These are phyloP conservation scores for Cairneyella variabilis DNA, from an alignment of 495 filamentous ascomycete genomes.

Conservation along the genomic window DNA sequence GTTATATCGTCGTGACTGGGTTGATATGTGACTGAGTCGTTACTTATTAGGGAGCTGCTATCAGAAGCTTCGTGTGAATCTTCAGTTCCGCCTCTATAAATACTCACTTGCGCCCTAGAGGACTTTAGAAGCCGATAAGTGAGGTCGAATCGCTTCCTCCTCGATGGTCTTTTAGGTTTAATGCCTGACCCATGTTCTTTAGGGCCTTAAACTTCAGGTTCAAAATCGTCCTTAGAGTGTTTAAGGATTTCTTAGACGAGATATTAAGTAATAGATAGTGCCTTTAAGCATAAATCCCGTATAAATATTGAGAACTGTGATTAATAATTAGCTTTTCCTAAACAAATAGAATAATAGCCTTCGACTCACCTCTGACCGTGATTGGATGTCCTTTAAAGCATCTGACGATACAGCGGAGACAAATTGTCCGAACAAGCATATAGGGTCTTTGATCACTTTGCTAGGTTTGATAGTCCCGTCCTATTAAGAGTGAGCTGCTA, in stretches of 20 bases:
- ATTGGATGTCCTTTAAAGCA: not conserved
- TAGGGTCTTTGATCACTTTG: slow-evolving; percentile 10
- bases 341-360: not conserved
- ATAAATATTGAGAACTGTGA: slow-evolving; percentile 13
- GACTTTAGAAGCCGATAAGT: slow-evolving; percentile 12
- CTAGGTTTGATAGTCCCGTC: slow-evolving; percentile 4
- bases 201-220: slow-evolving; percentile 5
- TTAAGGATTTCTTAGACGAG: not conserved
- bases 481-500: not conserved
- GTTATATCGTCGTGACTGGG: slow-evolving; percentile 5
- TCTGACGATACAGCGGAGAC: not conserved
- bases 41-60: not conserved
- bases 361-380: not conserved
- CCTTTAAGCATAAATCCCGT: slow-evolving; percentile 8
- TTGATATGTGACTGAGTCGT: not conserved
- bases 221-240: not conserved
- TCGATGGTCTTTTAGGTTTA: not conserved
- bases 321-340: slow-evolving; percentile 2
- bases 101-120: not conserved
- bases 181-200: not conserved
- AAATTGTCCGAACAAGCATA: slow-evolving; percentile 5
- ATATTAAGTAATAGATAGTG: not conserved
- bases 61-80: not conserved
- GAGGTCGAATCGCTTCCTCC: slow-evolving; percentile 6
- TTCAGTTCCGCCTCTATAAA: not conserved